Conservation (phyloP, 441 rosid genomes). For the Gossypium schwendimanii region DNA sequence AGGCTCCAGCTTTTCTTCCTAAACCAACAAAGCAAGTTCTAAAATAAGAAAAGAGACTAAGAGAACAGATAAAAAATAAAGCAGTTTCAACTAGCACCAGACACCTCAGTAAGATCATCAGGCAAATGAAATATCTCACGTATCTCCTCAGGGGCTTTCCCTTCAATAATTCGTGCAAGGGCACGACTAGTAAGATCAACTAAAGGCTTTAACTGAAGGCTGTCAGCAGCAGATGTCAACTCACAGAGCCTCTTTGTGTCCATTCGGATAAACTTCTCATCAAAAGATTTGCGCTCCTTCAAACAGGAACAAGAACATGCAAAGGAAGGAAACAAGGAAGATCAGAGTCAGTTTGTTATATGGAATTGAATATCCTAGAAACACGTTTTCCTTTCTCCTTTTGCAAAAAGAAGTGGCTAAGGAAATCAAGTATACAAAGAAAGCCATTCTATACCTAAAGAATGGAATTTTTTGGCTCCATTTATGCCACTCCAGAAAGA, state of each 20-base stretch:
- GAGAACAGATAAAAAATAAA: constrained; percentile 13
- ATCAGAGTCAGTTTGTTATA: neutral
- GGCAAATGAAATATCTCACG: constrained; percentile 77
- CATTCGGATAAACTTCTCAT: constrained; percentile 63
- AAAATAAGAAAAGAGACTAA: constrained; percentile 13
- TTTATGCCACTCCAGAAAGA: constrained; percentile 13
- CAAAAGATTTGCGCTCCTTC: constrained; percentile 61
- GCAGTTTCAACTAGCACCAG: constrained; percentile 21
- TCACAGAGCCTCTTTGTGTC: constrained; percentile 73
- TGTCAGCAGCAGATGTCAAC: constrained; percentile 71
- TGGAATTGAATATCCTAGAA: neutral
- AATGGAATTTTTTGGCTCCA: neutral
- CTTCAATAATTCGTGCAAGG: constrained; percentile 66
- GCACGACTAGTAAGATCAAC: constrained; percentile 75
- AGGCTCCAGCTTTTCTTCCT: constrained; percentile 80
- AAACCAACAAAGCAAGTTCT: constrained; percentile 11
- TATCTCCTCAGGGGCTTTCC: constrained; percentile 65
- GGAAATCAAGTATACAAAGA: constrained; percentile 6
- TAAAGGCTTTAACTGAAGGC: constrained; percentile 66
- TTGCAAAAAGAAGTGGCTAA: neutral
- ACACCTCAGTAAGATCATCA: constrained; percentile 76
- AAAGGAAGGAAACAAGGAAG: neutral
- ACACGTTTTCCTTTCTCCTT: neutral
- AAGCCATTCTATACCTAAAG: constrained; percentile 12
- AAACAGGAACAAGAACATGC: neutral